These are phyloP conservation scores for Gracilaria domingensis DNA, from an alignment of 23 red algal species.

Conservation along the genomic window DNA sequence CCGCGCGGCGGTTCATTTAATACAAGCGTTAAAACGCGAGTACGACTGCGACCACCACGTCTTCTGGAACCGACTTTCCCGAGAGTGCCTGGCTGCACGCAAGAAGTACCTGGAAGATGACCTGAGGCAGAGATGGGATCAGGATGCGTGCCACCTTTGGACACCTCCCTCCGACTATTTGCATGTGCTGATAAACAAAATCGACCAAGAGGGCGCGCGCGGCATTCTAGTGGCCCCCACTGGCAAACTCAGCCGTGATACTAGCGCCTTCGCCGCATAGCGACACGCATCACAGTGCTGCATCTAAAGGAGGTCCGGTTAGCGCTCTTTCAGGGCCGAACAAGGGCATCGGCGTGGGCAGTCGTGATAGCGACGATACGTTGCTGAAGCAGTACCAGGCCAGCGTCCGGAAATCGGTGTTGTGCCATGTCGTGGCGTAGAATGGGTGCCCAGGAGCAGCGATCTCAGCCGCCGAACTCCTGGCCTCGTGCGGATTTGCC, in stretches of 20 bases:
- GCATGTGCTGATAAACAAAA: neutral
- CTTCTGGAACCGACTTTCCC: neutral
- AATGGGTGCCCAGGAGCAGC: neutral
- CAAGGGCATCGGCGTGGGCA: too few relatives aligned
- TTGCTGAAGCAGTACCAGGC: too few relatives aligned
- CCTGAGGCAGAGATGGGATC: constrained; percentile 4
- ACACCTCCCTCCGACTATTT: constrained; percentile 15
- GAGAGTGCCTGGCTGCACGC: neutral
- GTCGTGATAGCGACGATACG: too few relatives aligned
- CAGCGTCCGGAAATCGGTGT: too few relatives aligned
- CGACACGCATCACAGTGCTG: neutral
- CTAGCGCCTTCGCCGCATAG: neutral
- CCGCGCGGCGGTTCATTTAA: neutral
- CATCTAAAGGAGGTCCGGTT: neutral
- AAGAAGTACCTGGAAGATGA: constrained; percentile 21
- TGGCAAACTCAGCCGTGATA: neutral
- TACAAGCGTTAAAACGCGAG: neutral
- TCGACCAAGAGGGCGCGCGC: neutral
- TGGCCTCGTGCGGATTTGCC: neutral
- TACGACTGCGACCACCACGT: constrained; percentile 4
- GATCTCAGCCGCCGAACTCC: constrained; percentile 3
- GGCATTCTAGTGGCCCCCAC: neutral
- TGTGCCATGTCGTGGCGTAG: too few relatives aligned
- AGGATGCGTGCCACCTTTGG: neutral
- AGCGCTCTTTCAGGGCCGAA: too few relatives aligned